Percentiles rank a stretch among this genome's conserved stretches.
Evolutionary conservation across 345 rosid genomes (phyloP).

Genomic region (Camelina sativa): DNA sequence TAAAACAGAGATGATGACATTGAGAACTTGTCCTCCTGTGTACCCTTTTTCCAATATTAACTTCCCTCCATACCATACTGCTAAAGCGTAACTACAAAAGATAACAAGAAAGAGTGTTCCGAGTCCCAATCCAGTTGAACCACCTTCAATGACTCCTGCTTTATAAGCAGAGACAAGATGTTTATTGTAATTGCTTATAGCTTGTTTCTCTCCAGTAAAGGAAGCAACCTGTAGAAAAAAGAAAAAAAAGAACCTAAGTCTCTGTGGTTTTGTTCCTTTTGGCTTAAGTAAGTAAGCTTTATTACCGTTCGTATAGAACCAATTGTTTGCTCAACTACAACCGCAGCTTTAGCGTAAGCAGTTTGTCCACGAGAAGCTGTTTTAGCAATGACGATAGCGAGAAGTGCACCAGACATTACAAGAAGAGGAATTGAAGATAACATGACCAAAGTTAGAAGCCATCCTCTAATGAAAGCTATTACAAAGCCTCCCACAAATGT

Average conservation of each 20-base stretch:
- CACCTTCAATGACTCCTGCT: conserved; percentile 69
- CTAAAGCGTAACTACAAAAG: conserved; percentile 68
- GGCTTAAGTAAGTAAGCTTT: background rate
- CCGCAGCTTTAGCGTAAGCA: conserved; percentile 78
- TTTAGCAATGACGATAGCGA: conserved; percentile 60
- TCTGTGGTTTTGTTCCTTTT: background rate
- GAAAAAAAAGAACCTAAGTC: conserved; percentile 41
- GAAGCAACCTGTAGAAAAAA: conserved; percentile 67
- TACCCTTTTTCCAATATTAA: conserved; percentile 77
- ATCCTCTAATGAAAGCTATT: conserved; percentile 74
- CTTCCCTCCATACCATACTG: conserved; percentile 85
- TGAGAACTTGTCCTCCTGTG: conserved; percentile 69
- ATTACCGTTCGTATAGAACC: conserved; percentile 84
- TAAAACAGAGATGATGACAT: conserved; percentile 73
- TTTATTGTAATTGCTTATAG: conserved; percentile 62
- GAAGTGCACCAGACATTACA: conserved; percentile 61
- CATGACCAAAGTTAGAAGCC: conserved; percentile 89
- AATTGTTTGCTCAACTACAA: conserved; percentile 73
- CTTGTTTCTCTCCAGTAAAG: conserved; percentile 86
- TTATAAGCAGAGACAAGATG: conserved; percentile 64
- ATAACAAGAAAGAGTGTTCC: conserved; percentile 53
- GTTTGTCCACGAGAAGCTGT: conserved; percentile 67
- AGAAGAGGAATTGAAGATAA: conserved; percentile 69
- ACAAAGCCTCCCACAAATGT: conserved; percentile 84
- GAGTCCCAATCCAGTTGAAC: conserved; percentile 69